phyloP scores from a whole-genome alignment of 148 eudicot genomes.

The Bassia scoparia region DNA sequence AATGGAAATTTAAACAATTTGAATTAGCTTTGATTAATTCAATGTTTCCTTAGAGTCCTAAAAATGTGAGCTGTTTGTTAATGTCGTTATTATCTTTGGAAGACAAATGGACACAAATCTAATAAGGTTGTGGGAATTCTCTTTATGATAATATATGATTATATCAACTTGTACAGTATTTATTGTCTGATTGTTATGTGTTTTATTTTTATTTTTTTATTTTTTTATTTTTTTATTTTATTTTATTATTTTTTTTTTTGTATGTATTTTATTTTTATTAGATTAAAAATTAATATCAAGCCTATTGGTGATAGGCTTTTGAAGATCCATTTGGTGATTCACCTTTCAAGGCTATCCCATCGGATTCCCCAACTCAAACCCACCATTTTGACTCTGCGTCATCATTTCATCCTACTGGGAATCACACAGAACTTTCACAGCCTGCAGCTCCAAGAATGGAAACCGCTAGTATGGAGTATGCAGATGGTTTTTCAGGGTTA shows the following conservation, averaged over 20 bases:
- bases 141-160: too few species aligned
- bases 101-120: too few species aligned
- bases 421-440: slow-evolving; percentile 33
- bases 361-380: slow-evolving; percentile 43
- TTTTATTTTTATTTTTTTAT: not conserved
- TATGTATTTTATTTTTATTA: too few species aligned
- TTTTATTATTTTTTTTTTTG: too few species aligned
- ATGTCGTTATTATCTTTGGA: too few species aligned
- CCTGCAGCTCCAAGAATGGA: slow-evolving; percentile 36
- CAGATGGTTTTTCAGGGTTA: slow-evolving; percentile 35
- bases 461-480: slow-evolving; percentile 28
- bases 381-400: slow-evolving; percentile 40
- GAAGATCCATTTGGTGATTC: slow-evolving; percentile 94
- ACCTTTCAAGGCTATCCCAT: slow-evolving; percentile 73
- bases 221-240: too few species aligned
- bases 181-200: not conserved
- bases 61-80: too few species aligned
- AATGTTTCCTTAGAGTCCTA: too few species aligned
- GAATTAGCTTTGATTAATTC: too few species aligned
- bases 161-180: too few species aligned
- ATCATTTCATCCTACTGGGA: slow-evolving; percentile 34
- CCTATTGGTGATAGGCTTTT: slow-evolving; percentile 43
- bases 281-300: not conserved
- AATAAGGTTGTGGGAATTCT: too few species aligned
- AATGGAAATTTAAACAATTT: too few species aligned